Evolutionary conservation across 148 eudicot species (phyloP).

Genomic region (Bassia scoparia): DNA sequence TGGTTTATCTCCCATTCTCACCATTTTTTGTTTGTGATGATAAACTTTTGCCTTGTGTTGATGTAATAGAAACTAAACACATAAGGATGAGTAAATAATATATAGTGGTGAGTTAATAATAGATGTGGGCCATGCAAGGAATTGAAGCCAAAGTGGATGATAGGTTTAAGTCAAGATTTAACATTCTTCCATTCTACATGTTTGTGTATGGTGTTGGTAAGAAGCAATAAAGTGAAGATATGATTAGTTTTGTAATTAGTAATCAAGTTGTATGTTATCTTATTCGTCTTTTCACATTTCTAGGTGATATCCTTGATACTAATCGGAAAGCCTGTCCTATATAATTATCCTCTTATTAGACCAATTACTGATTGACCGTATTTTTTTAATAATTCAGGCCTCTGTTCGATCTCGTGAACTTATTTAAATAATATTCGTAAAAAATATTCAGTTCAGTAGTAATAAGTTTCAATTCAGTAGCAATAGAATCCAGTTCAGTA

Average conservation of each 20-base stretch:
- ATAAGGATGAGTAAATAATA: background rate
- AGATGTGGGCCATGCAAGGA: background rate
- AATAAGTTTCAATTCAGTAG: too few relatives aligned
- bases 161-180: background rate
- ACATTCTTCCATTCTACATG: background rate
- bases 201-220: constrained; percentile 9
- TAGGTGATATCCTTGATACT: background rate
- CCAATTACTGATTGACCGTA: constrained; percentile 1
- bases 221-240: background rate
- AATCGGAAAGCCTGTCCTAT: background rate
- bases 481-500: too few relatives aligned
- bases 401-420: too few relatives aligned
- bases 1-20: constrained; percentile 36
- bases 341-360: background rate
- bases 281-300: background rate
- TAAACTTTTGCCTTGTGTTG: background rate
- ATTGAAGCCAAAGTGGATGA: background rate
- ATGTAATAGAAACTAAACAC: background rate
- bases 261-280: background rate
- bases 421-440: too few relatives aligned
- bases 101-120: background rate
- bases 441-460: too few relatives aligned
- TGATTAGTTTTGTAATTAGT: background rate
- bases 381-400: too few relatives aligned
- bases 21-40: constrained; percentile 26